phyloP scores from a whole-genome alignment of 164 flowering plant genomes.

The Taxillus chinensis region DNA sequence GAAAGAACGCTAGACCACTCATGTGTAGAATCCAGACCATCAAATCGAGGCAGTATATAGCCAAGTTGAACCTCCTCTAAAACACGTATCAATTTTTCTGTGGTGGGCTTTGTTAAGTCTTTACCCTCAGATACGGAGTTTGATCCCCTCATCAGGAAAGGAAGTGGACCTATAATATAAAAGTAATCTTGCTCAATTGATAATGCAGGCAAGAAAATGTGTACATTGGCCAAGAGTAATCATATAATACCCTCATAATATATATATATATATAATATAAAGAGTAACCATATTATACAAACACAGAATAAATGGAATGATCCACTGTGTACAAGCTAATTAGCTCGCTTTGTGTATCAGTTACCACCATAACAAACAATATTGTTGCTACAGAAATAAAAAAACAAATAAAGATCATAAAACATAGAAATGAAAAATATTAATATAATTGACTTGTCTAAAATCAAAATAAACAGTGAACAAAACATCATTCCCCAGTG shows the following conservation, averaged over 20 bases:
- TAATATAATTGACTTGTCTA: too few relatives aligned
- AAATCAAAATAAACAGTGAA: too few relatives aligned
- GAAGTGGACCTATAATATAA: conserved; percentile 26
- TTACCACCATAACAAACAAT: too few relatives aligned
- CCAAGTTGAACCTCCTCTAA: conserved; percentile 78
- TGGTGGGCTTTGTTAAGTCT: conserved; percentile 40
- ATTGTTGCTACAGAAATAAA: too few relatives aligned
- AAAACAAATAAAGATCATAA: too few relatives aligned
- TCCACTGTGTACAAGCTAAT: too few relatives aligned
- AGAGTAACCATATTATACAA: too few relatives aligned
- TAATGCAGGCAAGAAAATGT: neutral
- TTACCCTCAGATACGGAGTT: conserved; percentile 10
- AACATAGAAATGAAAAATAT: too few relatives aligned
- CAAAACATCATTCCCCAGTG: too few relatives aligned
- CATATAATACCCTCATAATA: neutral
- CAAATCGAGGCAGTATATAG: conserved; percentile 55
- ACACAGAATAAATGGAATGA: too few relatives aligned
- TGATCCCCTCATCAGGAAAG: conserved; percentile 38
- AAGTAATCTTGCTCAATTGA: neutral
- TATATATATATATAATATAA: too few relatives aligned
- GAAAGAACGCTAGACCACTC: conserved; percentile 99
- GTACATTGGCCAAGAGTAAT: neutral
- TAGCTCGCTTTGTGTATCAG: too few relatives aligned
- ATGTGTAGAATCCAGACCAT: conserved; percentile 45
- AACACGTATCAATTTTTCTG: conserved; percentile 52